Evolutionary conservation across 2,329 filamentous ascomycete genomes (phyloP).

Genomic region (Aspergillus piperis): DNA sequence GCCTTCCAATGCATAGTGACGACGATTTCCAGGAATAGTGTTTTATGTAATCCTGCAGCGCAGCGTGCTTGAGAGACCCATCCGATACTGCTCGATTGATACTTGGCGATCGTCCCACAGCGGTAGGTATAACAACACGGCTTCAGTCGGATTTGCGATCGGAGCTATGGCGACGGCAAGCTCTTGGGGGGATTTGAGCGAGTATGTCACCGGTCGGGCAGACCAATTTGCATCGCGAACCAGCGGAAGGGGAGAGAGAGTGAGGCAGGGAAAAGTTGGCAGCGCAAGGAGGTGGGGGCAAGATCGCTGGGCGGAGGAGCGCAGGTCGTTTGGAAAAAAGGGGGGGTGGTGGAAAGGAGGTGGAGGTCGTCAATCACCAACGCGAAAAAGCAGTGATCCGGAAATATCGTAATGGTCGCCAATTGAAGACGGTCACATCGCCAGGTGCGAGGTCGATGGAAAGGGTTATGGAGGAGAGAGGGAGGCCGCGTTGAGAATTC

Average conservation of each 20-base stretch:
- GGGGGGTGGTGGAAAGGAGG: conserved; percentile 15
- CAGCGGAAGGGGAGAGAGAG: conserved; percentile 5
- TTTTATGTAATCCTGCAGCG: conserved; percentile 22
- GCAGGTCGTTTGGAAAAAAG: conserved; percentile 17
- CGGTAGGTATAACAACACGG: not conserved
- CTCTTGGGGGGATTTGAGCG: conserved; percentile 11
- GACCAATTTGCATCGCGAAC: conserved; percentile 21
- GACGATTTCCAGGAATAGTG: conserved; percentile 20
- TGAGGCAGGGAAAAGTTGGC: conserved; percentile 4
- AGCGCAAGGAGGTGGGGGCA: conserved; percentile 13
- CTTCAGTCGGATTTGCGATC: conserved; percentile 8
- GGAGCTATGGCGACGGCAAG: not conserved
- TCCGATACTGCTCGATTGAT: conserved; percentile 18
- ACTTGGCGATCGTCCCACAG: not conserved
- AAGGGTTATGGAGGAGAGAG: not conserved
- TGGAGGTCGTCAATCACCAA: conserved; percentile 20
- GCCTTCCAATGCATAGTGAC: conserved; percentile 45
- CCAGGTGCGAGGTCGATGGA: conserved; percentile 6
- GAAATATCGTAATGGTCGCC: conserved; percentile 9
- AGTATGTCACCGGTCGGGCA: conserved; percentile 16
- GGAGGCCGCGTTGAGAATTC: conserved; percentile 2
- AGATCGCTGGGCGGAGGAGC: conserved; percentile 16
- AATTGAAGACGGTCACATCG: conserved; percentile 18
- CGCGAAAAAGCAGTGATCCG: conserved; percentile 9
- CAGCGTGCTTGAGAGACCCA: conserved; percentile 22